phyloP scores from a whole-genome alignment of 73 alveolate genomes.

The Paramecium bursaria region DNA sequence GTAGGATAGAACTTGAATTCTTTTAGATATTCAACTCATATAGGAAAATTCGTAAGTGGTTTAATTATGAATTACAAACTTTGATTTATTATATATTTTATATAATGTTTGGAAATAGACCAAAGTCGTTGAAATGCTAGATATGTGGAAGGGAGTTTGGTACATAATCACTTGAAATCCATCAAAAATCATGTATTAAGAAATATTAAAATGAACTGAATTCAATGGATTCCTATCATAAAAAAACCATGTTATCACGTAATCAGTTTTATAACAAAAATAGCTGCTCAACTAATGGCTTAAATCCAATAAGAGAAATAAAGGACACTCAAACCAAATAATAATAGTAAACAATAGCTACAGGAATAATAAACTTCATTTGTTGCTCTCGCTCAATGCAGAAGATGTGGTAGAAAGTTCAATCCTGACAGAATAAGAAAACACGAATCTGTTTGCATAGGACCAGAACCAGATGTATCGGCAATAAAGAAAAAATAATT shows the following conservation, averaged over 20 bases:
- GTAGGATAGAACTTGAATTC: no score
- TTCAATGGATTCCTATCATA: slow-evolving; percentile 22
- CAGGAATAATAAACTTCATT: background rate
- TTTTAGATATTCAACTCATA: no score
- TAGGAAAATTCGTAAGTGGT: no score
- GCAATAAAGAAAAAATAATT: slow-evolving; percentile 33
- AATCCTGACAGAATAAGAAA: slow-evolving; percentile 65
- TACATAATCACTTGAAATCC: slow-evolving; percentile 58
- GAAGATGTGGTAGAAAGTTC: slow-evolving; percentile 63
- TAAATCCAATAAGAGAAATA: slow-evolving; percentile 19
- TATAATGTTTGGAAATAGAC: slow-evolving; percentile 11
- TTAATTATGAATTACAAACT: no score
- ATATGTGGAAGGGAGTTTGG: slow-evolving; percentile 70
- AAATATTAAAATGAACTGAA: slow-evolving; percentile 40
- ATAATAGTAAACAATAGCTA: background rate
- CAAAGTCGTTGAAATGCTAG: slow-evolving; percentile 17
- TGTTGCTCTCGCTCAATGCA: slow-evolving; percentile 36
- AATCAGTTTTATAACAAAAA: background rate
- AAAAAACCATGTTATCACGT: slow-evolving; percentile 55
- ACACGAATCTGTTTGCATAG: slow-evolving; percentile 67
- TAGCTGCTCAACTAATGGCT: slow-evolving; percentile 34
- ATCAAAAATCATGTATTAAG: slow-evolving; percentile 54
- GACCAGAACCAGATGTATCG: slow-evolving; percentile 53
- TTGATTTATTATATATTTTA: no score
- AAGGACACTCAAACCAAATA: slow-evolving; percentile 18